Conservation (phyloP, 768 basidiomycete genomes). For the Nidula microcarpa region DNA sequence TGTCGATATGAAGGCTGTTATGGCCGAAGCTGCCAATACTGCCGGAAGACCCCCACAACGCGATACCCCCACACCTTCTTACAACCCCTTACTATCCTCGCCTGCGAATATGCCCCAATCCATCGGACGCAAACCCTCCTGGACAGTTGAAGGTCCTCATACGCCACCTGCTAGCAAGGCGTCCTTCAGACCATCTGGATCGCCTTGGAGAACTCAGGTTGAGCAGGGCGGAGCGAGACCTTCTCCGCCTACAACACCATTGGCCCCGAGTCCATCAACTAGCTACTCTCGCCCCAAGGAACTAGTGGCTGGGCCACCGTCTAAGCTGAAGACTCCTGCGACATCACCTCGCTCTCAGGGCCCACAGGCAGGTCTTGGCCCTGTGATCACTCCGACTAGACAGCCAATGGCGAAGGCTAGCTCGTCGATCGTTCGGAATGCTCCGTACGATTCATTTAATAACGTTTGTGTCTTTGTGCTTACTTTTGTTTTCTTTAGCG, state of each 20-base stretch:
- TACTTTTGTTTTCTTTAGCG: conserved; percentile 14
- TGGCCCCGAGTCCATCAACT: not conserved
- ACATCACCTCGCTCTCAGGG: conserved; percentile 8
- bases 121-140: not conserved
- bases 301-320: not conserved
- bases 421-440: conserved; percentile 32
- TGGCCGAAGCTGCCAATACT: conserved; percentile 67
- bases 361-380: conserved; percentile 46
- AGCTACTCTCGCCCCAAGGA: not conserved
- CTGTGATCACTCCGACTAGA: conserved; percentile 60
- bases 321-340: not conserved
- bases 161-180: not conserved
- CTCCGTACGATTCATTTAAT: conserved; percentile 28
- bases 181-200: not conserved
- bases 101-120: not conserved
- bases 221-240: not conserved
- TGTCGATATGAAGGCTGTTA: conserved; percentile 80
- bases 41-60: not conserved
- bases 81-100: not conserved
- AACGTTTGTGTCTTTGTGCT: conserved; percentile 19
- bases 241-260: not conserved
- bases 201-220: not conserved
- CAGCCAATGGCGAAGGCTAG: conserved; percentile 26
- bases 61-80: not conserved
- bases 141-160: not conserved